phyloP scores from a whole-genome alignment of 345 rosid genomes.

The Brassica cretica region DNA sequence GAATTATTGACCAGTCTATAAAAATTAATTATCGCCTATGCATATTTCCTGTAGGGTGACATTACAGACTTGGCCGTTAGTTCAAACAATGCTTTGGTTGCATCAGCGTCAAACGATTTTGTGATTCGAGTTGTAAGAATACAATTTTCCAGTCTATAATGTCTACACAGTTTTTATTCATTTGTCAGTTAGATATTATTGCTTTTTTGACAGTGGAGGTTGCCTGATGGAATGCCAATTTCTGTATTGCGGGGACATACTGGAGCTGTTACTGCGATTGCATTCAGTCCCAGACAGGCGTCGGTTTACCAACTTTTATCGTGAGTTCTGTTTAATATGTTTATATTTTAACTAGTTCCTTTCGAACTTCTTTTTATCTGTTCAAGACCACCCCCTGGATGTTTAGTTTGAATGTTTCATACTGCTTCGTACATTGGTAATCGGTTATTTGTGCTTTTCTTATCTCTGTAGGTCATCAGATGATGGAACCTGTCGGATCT shows the following conservation, averaged over 20 bases:
- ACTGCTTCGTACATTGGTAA: slow-evolving; percentile 25
- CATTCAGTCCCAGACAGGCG: slow-evolving; percentile 85
- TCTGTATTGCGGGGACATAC: slow-evolving; percentile 94
- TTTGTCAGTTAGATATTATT: slow-evolving; percentile 23
- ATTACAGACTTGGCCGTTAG: slow-evolving; percentile 97
- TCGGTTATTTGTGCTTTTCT: slow-evolving; percentile 16
- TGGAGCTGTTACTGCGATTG: slow-evolving; percentile 97
- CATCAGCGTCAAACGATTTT: slow-evolving; percentile 97
- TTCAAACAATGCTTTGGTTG: slow-evolving; percentile 90
- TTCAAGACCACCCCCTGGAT: slow-evolving; percentile 24
- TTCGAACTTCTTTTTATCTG: background rate
- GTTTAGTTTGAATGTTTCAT: slow-evolving; percentile 22
- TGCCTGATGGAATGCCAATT: slow-evolving; percentile 95
- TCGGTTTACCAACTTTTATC: slow-evolving; percentile 88
- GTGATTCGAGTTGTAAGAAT: slow-evolving; percentile 90
- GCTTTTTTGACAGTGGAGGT: slow-evolving; percentile 76
- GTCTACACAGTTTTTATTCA: slow-evolving; percentile 16
- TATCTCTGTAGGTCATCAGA: slow-evolving; percentile 81
- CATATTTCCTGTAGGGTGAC: slow-evolving; percentile 70
- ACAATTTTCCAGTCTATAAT: slow-evolving; percentile 20
- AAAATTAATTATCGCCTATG: slow-evolving; percentile 22
- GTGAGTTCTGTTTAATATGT: slow-evolving; percentile 57
- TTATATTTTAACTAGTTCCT: slow-evolving; percentile 18
- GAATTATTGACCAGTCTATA: slow-evolving; percentile 23
- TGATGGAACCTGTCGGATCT: slow-evolving; percentile 98